Conservation (phyloP, 805 yeast species). For the Candida palmyrensis region DNA sequence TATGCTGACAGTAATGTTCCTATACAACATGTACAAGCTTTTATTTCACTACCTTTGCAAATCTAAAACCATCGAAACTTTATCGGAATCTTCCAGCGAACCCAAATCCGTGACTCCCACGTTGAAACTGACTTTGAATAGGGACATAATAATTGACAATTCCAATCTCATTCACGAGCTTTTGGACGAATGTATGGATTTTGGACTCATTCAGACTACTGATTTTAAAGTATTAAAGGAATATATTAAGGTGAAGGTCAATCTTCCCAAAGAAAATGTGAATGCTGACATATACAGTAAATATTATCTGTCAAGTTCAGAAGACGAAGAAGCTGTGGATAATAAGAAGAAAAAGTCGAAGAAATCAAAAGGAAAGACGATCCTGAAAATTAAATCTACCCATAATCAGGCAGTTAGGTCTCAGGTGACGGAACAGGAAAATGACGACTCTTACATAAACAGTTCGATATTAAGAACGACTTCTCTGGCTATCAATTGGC, state of each 20-base stretch:
- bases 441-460: conserved; percentile 36
- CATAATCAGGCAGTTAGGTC: conserved; percentile 32
- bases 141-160: conserved; percentile 66
- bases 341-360: conserved; percentile 8
- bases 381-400: conserved; percentile 27
- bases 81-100: background rate
- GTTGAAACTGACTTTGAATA: conserved; percentile 45
- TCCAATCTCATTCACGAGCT: conserved; percentile 71
- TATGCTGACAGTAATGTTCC: conserved; percentile 53
- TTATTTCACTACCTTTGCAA: conserved; percentile 22
- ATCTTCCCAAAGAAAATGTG: conserved; percentile 14
- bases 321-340: conserved; percentile 7
- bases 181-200: conserved; percentile 87
- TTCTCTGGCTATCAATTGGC: conserved; percentile 50
- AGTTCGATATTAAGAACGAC: conserved; percentile 73
- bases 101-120: conserved; percentile 1
- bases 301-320: conserved; percentile 5
- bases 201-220: conserved; percentile 80
- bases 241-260: conserved; percentile 58
- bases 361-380: conserved; percentile 7
- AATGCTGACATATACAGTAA: conserved; percentile 1
- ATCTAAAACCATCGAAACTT: background rate
- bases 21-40: conserved; percentile 34
- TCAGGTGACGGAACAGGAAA: conserved; percentile 20
- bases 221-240: conserved; percentile 75